Evolutionary conservation across 768 basidiomycete species (phyloP).

Genomic region (Multifurca ochricompacta): DNA sequence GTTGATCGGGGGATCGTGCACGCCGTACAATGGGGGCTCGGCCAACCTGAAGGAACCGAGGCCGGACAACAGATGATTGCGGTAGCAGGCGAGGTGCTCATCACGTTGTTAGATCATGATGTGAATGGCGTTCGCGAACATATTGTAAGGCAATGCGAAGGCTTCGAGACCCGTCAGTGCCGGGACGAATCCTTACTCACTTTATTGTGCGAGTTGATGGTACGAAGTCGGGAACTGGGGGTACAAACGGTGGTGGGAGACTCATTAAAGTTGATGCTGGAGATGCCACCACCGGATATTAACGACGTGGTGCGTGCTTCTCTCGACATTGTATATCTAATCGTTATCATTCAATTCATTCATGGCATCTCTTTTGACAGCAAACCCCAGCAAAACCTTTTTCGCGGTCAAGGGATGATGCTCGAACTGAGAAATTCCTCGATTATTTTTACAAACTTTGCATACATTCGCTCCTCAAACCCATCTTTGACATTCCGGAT

Average conservation of each 20-base stretch:
- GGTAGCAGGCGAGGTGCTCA: slow-evolving; percentile 79
- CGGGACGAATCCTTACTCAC: slow-evolving; percentile 69
- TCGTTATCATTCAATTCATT: neutral
- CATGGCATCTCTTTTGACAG: neutral
- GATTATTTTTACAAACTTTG: slow-evolving; percentile 91
- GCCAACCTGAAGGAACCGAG: slow-evolving; percentile 50
- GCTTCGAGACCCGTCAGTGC: slow-evolving; percentile 47
- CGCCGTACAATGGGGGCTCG: slow-evolving; percentile 89
- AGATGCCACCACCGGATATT: slow-evolving; percentile 45
- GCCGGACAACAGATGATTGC: slow-evolving; percentile 55
- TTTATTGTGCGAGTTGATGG: slow-evolving; percentile 69
- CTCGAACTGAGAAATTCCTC: slow-evolving; percentile 80
- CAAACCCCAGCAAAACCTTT: slow-evolving; percentile 32
- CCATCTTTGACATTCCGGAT: slow-evolving; percentile 67
- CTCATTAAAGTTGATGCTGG: slow-evolving; percentile 73
- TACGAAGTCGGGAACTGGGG: slow-evolving; percentile 74
- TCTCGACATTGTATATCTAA: neutral
- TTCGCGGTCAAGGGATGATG: slow-evolving; percentile 69
- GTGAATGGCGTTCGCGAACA: slow-evolving; percentile 78
- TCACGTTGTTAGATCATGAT: slow-evolving; percentile 85
- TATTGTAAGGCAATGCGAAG: slow-evolving; percentile 75
- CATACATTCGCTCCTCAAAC: slow-evolving; percentile 69
- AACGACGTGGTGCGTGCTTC: slow-evolving; percentile 22
- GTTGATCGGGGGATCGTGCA: slow-evolving; percentile 84
- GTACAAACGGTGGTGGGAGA: slow-evolving; percentile 90